A percentile compares a stretch with the other conserved stretches of the same genome.
Conservation (phyloP, 1,284 basidiomycete species). For the Cystobasidiaceae sp. region DNA sequence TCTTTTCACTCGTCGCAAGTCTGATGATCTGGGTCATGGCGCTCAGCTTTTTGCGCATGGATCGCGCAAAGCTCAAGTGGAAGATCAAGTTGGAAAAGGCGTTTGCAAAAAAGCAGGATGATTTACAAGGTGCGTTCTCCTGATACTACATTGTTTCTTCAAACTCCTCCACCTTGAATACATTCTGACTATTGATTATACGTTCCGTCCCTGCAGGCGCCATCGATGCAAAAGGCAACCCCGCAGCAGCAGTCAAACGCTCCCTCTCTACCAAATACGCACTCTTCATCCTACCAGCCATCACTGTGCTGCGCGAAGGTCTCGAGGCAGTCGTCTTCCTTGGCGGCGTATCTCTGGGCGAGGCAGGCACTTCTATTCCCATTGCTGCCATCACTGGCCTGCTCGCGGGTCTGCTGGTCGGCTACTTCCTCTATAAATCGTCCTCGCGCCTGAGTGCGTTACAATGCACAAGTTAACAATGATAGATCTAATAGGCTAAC, state of each 20-base stretch:
- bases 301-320: constrained; percentile 88
- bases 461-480: too few species aligned
- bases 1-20: constrained; percentile 71
- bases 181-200: neutral
- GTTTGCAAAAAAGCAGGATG: constrained; percentile 56
- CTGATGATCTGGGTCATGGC: constrained; percentile 40
- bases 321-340: constrained; percentile 90
- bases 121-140: neutral
- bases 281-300: constrained; percentile 76
- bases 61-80: constrained; percentile 77
- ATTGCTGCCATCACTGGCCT: constrained; percentile 80
- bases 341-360: constrained; percentile 73
- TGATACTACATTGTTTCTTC: too few species aligned
- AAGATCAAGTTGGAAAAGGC: constrained; percentile 74
- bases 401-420: constrained; percentile 58
- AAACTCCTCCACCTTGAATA: neutral
- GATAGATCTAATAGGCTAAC: too few species aligned
- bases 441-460: constrained; percentile 63
- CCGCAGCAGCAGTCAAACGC: constrained; percentile 35
- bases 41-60: constrained; percentile 53
- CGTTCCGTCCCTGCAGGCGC: neutral
- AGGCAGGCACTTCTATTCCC: constrained; percentile 75
- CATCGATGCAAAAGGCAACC: neutral
- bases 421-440: constrained; percentile 67
- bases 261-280: constrained; percentile 58